phyloP scores from a whole-genome alignment of 331 rosid genomes.

The Erythrophleum ivorense region DNA sequence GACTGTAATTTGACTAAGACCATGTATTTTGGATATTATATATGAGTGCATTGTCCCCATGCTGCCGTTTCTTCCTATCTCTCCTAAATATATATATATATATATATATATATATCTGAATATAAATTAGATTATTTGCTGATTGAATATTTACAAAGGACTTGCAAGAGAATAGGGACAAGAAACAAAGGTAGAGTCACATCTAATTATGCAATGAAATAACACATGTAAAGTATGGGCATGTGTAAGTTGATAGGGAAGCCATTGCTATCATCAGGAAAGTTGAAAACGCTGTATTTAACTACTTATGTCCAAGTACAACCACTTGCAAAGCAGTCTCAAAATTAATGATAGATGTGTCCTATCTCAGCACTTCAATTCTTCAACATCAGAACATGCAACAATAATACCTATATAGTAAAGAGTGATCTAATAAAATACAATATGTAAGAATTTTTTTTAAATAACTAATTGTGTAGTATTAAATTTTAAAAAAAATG shows the following conservation, averaged over 20 bases:
- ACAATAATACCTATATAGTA: neutral
- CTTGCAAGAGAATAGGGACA: slow-evolving; percentile 23
- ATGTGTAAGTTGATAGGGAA: slow-evolving; percentile 2
- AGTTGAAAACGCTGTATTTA: slow-evolving; percentile 29
- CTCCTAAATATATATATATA: no score
- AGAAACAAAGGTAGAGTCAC: slow-evolving; percentile 53
- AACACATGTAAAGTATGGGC: slow-evolving; percentile 23
- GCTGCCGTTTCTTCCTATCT: neutral
- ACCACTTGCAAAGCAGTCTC: slow-evolving; percentile 12
- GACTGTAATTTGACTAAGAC: slow-evolving; percentile 30
- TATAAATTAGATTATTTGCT: slow-evolving; percentile 32
- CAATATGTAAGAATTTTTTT: no score
- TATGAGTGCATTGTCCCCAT: slow-evolving; percentile 37
- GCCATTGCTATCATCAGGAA: slow-evolving; percentile 12
- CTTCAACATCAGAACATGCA: neutral
- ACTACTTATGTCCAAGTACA: slow-evolving; percentile 31
- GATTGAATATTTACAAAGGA: neutral
- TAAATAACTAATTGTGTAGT: no score
- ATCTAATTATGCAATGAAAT: slow-evolving; percentile 45
- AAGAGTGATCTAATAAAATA: no score
- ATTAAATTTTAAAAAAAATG: no score
- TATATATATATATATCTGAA: no score
- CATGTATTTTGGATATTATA: slow-evolving; percentile 36
- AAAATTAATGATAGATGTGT: neutral
- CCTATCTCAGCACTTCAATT: slow-evolving; percentile 34